These are phyloP conservation scores for Laguncularia racemosa DNA, from an alignment of 345 rosid species.

Conservation along the genomic window DNA sequence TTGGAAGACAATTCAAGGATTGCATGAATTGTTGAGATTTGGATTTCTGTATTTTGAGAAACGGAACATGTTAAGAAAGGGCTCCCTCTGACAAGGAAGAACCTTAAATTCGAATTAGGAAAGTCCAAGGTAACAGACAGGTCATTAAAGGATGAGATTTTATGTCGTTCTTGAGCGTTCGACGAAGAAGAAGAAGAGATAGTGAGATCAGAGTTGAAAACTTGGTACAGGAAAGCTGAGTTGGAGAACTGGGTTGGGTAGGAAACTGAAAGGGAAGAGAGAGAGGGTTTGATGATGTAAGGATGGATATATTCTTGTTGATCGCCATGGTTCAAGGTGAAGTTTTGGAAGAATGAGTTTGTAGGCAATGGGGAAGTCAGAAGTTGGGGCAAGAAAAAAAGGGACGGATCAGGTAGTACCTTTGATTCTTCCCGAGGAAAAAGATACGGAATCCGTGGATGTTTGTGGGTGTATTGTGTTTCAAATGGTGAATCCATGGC, in stretches of 20 bases:
- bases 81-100: constrained; percentile 81
- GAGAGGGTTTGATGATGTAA: constrained; percentile 63
- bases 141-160: constrained; percentile 64
- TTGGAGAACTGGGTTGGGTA: constrained; percentile 62
- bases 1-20: constrained; percentile 47
- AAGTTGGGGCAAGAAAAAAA: constrained; percentile 59
- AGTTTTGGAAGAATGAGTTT: constrained; percentile 88
- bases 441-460: constrained; percentile 34
- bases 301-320: constrained; percentile 92
- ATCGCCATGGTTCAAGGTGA: constrained; percentile 72
- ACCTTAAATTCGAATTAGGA: constrained; percentile 60
- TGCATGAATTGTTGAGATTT: constrained; percentile 69
- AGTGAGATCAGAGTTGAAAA: constrained; percentile 58
- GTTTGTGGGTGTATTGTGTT: constrained; percentile 10
- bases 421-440: constrained; percentile 60
- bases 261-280: constrained; percentile 56
- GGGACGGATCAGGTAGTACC: constrained; percentile 74
- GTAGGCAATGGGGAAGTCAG: constrained; percentile 84
- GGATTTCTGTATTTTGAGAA: constrained; percentile 28
- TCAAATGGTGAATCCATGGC: constrained; percentile 15
- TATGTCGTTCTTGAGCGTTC: constrained; percentile 29
- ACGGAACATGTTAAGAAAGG: constrained; percentile 74
- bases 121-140: constrained; percentile 74
- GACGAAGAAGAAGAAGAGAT: constrained; percentile 37
- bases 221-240: constrained; percentile 57